These are phyloP conservation scores for Adansonia gregorii DNA, from an alignment of 441 rosid species.

Conservation along the genomic window DNA sequence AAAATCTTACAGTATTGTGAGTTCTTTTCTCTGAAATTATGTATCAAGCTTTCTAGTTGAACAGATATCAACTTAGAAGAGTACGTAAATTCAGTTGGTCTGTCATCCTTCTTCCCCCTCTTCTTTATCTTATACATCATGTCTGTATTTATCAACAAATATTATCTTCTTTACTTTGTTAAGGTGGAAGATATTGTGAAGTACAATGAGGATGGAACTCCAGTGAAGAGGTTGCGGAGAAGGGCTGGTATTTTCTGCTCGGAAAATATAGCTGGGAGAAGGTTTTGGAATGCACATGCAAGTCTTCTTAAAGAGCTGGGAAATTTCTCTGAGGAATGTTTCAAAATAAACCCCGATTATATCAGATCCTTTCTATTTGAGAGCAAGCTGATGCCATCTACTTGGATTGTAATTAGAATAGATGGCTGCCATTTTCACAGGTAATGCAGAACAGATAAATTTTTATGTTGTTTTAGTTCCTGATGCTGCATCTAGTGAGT, in stretches of 20 bases:
- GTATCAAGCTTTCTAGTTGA: background rate
- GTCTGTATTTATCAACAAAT: background rate
- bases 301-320: slow-evolving; percentile 64
- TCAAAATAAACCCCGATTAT: slow-evolving; percentile 65
- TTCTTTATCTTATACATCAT: background rate
- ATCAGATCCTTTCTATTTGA: slow-evolving; percentile 71
- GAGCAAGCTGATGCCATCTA: slow-evolving; percentile 73
- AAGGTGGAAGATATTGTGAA: slow-evolving; percentile 83
- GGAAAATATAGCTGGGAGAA: slow-evolving; percentile 64
- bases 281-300: slow-evolving; percentile 74
- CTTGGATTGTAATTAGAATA: slow-evolving; percentile 85
- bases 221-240: slow-evolving; percentile 77
- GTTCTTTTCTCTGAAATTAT: background rate
- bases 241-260: slow-evolving; percentile 54
- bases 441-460: slow-evolving; percentile 65
- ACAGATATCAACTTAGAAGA: background rate
- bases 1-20: background rate
- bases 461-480: slow-evolving; percentile 6
- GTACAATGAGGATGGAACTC: slow-evolving; percentile 68
- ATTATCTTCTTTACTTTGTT: slow-evolving; percentile 25
- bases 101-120: background rate
- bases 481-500: slow-evolving; percentile 9
- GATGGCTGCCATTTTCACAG: slow-evolving; percentile 99
- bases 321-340: slow-evolving; percentile 52
- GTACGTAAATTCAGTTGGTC: background rate